These are phyloP conservation scores for Nevesoporus exiguus DNA, from an alignment of 768 basidiomycete species.

Conservation along the genomic window DNA sequence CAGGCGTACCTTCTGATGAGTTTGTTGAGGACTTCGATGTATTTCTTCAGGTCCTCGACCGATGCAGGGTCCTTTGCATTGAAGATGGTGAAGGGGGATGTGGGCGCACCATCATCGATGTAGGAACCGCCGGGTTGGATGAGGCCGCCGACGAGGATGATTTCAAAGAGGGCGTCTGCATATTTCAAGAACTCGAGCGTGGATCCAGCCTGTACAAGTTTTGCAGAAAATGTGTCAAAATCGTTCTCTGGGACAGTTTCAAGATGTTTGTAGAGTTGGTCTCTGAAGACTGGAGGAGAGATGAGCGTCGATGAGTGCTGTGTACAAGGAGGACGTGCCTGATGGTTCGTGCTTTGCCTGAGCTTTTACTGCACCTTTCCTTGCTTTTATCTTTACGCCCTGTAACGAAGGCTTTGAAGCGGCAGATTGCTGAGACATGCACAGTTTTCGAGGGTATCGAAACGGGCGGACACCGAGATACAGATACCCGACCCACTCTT, in stretches of 20 bases:
- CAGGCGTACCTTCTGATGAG: slow-evolving; percentile 80
- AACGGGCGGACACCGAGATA: background rate
- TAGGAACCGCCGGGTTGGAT: slow-evolving; percentile 94
- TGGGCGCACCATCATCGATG: slow-evolving; percentile 81
- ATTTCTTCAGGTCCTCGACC: slow-evolving; percentile 85
- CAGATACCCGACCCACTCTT: background rate
- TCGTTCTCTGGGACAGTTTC: slow-evolving; percentile 77
- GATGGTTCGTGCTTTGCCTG: slow-evolving; percentile 91
- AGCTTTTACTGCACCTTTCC: slow-evolving; percentile 90
- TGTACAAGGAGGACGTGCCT: slow-evolving; percentile 35
- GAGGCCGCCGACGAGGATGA: slow-evolving; percentile 92
- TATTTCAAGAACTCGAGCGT: slow-evolving; percentile 96
- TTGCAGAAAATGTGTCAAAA: slow-evolving; percentile 77
- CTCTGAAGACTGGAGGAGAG: slow-evolving; percentile 70
- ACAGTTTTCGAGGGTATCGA: slow-evolving; percentile 46
- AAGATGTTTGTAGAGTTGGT: slow-evolving; percentile 88
- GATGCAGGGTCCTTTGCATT: slow-evolving; percentile 75
- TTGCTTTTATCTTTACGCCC: slow-evolving; percentile 90
- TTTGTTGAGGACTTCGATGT: slow-evolving; percentile 92
- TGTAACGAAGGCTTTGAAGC: slow-evolving; percentile 85
- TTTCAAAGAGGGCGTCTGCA: slow-evolving; percentile 94
- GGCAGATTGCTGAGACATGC: slow-evolving; percentile 89
- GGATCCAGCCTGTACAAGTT: slow-evolving; percentile 87
- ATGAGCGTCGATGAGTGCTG: slow-evolving; percentile 10
- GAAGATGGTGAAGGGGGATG: slow-evolving; percentile 86